Conservation (phyloP, 2,329 filamentous ascomycete species). For the Alternaria sp. region DNA sequence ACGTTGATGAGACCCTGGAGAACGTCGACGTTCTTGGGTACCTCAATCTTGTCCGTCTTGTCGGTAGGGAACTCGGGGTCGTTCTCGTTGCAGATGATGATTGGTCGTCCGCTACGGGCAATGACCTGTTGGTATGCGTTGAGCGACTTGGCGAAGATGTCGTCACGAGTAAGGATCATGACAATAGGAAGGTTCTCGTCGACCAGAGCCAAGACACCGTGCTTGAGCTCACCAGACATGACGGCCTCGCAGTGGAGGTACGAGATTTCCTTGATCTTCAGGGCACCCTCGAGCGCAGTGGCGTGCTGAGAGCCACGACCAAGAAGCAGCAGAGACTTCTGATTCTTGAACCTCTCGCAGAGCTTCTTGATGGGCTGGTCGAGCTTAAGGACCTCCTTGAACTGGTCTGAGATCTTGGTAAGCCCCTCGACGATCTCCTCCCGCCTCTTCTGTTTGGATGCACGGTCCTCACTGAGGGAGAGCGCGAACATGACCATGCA, state of each 20-base stretch:
- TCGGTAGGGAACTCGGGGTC: conserved; percentile 89
- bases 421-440: conserved; percentile 97
- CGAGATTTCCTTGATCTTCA: conserved; percentile 99
- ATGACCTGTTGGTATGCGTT: conserved; percentile 99
- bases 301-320: conserved; percentile 97
- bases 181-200: conserved; percentile 99
- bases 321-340: conserved; percentile 93
- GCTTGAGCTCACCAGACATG: conserved; percentile 99
- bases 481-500: conserved; percentile 99
- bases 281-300: conserved; percentile 91
- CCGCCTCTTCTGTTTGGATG: conserved; percentile 89
- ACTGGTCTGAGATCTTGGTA: conserved; percentile 84
- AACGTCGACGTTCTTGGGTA: conserved; percentile 92
- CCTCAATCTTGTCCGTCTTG: conserved; percentile 96
- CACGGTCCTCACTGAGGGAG: conserved; percentile 93
- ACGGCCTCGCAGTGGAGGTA: conserved; percentile 99
- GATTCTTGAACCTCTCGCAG: conserved; percentile 93
- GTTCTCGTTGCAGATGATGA: conserved; percentile 94
- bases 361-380: conserved; percentile 94
- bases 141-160: conserved; percentile 97
- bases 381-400: conserved; percentile 88
- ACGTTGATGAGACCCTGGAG: conserved; percentile 98
- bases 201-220: conserved; percentile 95
- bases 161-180: conserved; percentile 97
- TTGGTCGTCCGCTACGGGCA: conserved; percentile 92